Evolutionary conservation across 2,329 filamentous ascomycete species (phyloP).

Genomic region (Sclerotinia minor): DNA sequence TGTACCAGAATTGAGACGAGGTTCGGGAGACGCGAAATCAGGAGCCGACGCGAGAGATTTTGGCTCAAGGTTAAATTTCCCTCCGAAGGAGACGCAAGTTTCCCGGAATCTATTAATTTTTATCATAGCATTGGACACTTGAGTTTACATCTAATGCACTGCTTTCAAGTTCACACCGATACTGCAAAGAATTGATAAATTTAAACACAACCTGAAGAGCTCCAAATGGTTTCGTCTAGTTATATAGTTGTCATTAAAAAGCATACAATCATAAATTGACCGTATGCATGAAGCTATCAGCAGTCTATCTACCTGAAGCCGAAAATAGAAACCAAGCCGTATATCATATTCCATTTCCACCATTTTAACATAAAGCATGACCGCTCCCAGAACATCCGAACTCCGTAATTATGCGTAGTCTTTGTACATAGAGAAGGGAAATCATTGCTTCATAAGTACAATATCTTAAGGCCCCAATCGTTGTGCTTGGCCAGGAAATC

Average conservation of each 20-base stretch:
- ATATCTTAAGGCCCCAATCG: slow-evolving; percentile 63
- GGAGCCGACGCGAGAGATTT: slow-evolving; percentile 21
- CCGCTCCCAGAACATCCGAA: slow-evolving; percentile 17
- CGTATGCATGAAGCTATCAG: slow-evolving; percentile 12
- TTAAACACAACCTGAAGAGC: neutral
- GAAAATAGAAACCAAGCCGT: slow-evolving; percentile 8
- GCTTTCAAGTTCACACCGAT: neutral
- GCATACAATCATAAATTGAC: slow-evolving; percentile 14
- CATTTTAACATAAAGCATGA: slow-evolving; percentile 12
- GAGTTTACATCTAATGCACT: neutral
- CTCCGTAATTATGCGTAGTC: slow-evolving; percentile 21
- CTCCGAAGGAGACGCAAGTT: neutral
- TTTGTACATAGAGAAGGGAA: slow-evolving; percentile 18
- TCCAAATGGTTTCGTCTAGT: slow-evolving; percentile 7
- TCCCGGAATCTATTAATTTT: neutral
- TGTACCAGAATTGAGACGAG: slow-evolving; percentile 8
- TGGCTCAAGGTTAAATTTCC: neutral
- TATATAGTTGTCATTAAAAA: slow-evolving; percentile 20
- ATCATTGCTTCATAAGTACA: slow-evolving; percentile 1
- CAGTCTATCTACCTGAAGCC: neutral
- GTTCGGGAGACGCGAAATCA: slow-evolving; percentile 21
- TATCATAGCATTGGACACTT: neutral
- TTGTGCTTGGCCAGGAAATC: slow-evolving; percentile 61
- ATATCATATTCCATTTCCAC: slow-evolving; percentile 15
- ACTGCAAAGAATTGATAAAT: neutral